Evolutionary conservation across 805 yeast genomes (phyloP).

Genomic region (Jamesozyma jinghongensis): DNA sequence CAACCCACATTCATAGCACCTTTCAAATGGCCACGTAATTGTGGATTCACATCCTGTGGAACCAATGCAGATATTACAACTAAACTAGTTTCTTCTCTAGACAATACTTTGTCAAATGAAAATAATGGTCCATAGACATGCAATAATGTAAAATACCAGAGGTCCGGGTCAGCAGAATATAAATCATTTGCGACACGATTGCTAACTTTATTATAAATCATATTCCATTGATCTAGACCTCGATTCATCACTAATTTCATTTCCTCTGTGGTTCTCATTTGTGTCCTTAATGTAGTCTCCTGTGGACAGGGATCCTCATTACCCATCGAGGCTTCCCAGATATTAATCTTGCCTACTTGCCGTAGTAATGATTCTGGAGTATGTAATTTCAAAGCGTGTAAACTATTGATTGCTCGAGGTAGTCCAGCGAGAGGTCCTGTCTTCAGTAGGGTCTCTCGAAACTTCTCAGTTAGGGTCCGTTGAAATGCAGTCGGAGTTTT

Average conservation of each 20-base stretch:
- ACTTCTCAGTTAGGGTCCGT: slow-evolving; percentile 37
- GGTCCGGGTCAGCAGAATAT: slow-evolving; percentile 71
- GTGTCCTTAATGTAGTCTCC: slow-evolving; percentile 7
- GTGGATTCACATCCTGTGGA: slow-evolving; percentile 92
- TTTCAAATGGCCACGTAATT: slow-evolving; percentile 78
- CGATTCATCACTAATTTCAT: slow-evolving; percentile 21
- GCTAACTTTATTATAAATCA: slow-evolving; percentile 68
- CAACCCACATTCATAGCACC: slow-evolving; percentile 82
- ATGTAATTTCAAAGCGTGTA: slow-evolving; percentile 51
- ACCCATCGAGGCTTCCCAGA: slow-evolving; percentile 21
- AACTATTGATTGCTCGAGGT: slow-evolving; percentile 76
- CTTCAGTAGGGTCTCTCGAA: slow-evolving; percentile 72
- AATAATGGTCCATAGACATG: slow-evolving; percentile 73
- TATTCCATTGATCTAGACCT: slow-evolving; percentile 64
- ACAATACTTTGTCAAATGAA: slow-evolving; percentile 54
- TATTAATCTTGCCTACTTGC: slow-evolving; percentile 13
- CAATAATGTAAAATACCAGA: slow-evolving; percentile 62
- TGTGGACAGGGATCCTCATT: slow-evolving; percentile 8
- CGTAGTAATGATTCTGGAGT: slow-evolving; percentile 46
- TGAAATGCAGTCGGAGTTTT: slow-evolving; percentile 14
- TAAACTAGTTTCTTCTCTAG: slow-evolving; percentile 63
- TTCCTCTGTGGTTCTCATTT: slow-evolving; percentile 6
- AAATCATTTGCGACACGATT: slow-evolving; percentile 58
- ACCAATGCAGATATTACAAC: slow-evolving; percentile 71
- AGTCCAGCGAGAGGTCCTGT: slow-evolving; percentile 73